Conservation (phyloP, 371 early-diverging fungal genomes). For the Apophysomyces variabilis region DNA sequence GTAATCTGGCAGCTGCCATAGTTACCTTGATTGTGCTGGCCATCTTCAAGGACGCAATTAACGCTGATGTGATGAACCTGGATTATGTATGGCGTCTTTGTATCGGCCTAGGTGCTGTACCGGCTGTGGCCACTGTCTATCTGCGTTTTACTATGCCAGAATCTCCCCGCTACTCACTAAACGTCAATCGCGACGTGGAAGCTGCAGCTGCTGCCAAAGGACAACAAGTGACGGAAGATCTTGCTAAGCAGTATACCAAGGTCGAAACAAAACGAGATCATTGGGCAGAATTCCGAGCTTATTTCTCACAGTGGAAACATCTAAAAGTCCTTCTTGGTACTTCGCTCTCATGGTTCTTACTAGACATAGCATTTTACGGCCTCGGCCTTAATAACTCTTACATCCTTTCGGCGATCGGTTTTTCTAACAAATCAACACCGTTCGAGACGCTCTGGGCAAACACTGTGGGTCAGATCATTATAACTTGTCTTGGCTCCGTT, state of each 20-base stretch:
- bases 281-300: conserved; percentile 67
- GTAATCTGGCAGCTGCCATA: conserved; percentile 64
- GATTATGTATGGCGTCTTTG: conserved; percentile 69
- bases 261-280: conserved; percentile 39
- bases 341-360: conserved; percentile 81
- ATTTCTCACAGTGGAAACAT: conserved; percentile 83
- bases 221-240: conserved; percentile 7
- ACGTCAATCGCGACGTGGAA: conserved; percentile 48
- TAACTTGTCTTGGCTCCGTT: conserved; percentile 82
- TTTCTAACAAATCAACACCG: conserved; percentile 54
- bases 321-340: conserved; percentile 79
- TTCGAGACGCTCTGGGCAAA: conserved; percentile 62
- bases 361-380: conserved; percentile 91
- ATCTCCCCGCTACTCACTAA: conserved; percentile 65
- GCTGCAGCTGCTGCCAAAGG: conserved; percentile 38
- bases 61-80: conserved; percentile 45
- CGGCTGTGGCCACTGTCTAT: conserved; percentile 64
- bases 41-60: conserved; percentile 49
- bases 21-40: conserved; percentile 63
- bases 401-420: conserved; percentile 76
- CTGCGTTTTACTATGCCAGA: conserved; percentile 72
- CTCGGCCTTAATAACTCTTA: conserved; percentile 81
- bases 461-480: conserved; percentile 81
- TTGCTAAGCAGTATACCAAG: conserved; percentile 16
- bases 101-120: conserved; percentile 60